Base-by-base conservation (phyloP, 352 stramenopile species). In the Aphanomyces euteiches region DNA sequence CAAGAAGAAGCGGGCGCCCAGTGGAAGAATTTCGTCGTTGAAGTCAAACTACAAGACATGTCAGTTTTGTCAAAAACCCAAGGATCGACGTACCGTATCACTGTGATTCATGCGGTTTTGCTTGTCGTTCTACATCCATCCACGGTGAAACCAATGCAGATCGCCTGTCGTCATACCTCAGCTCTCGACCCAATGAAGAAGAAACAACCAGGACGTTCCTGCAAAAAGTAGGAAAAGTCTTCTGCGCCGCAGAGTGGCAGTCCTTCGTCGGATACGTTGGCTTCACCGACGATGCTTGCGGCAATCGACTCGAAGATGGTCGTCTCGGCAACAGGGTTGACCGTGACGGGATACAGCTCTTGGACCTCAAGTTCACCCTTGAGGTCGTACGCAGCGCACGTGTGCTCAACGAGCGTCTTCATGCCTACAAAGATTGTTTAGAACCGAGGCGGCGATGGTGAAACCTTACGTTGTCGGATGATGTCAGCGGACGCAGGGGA, bases 191-290 rank as follows among this genome's bases (percentile, higher is more conserved):
- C 43, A 2, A 94, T 66, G 60, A 94, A 92, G 67, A 90, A 92
- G 60, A 90, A 92, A 67, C 84, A 92, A 56, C 85, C 87, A 65
- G 90, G 92, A 71, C 80, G 79, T 41, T 92, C 81, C 28, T 90
- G 83, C 50, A 94, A 63, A 61, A 83, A 94, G 75, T 96, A 98
- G 8, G 85, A 87, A 86, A 98, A 98, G 74, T 98, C 95, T 78
- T 98, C 95, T 10, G 86, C 89, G 6, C 92, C 93, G 92, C 98
- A 98, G 34, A 97, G 94, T 3, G 92, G 75, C 40, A 90, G 71
- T 5, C 87, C 87, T 41, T 87, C 74, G 48, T 89, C 79, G 58
- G 91, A 88, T 60, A 98, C 85, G 47, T 47, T 28, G 21, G 45
- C 47, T 17, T 38, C 15, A 7, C 37, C 40, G 34, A 83, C 86